These are phyloP conservation scores for Cladophialophora yegresii DNA, from an alignment of 2,329 filamentous ascomycete species.

Conservation along the genomic window DNA sequence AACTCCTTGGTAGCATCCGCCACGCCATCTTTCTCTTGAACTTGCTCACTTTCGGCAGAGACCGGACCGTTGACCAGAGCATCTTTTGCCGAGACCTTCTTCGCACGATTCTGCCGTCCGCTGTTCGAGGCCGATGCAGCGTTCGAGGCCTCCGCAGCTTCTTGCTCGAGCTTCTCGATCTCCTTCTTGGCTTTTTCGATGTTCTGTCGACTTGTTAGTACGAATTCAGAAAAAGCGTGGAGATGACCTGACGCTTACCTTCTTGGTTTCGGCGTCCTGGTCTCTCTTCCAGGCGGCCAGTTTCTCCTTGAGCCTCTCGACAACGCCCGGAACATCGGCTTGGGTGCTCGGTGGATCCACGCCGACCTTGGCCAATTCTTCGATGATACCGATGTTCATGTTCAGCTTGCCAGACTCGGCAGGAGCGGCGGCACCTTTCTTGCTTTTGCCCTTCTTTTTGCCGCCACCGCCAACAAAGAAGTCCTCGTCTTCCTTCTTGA, in stretches of 20 bases:
- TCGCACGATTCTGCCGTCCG: constrained; percentile 54
- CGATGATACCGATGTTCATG: constrained; percentile 85
- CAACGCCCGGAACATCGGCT: constrained; percentile 72
- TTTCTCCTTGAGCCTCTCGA: constrained; percentile 92
- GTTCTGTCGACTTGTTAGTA: constrained; percentile 63
- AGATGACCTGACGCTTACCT: constrained; percentile 60
- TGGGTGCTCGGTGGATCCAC: constrained; percentile 87
- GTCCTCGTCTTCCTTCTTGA: constrained; percentile 87
- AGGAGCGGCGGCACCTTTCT: constrained; percentile 52
- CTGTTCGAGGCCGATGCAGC: constrained; percentile 46
- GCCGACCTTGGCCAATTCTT: constrained; percentile 80
- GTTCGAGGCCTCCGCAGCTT: constrained; percentile 63
- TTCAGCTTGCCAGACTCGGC: constrained; percentile 65
- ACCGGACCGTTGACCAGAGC: constrained; percentile 54
- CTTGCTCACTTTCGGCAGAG: constrained; percentile 56
- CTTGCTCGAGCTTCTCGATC: constrained; percentile 77
- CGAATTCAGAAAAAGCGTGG: not conserved
- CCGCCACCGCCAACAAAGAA: constrained; percentile 73
- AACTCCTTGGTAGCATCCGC: constrained; percentile 62
- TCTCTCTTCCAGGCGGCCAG: constrained; percentile 87
- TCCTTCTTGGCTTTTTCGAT: constrained; percentile 95
- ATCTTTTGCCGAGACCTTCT: constrained; percentile 56
- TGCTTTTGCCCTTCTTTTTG: constrained; percentile 63
- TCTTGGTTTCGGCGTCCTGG: constrained; percentile 84
- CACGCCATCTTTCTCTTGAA: constrained; percentile 61